Evolutionary conservation across 345 rosid species (phyloP), one percentile per base, ranked within the genome.

Genomic region (Durio zibethinus): DNA sequence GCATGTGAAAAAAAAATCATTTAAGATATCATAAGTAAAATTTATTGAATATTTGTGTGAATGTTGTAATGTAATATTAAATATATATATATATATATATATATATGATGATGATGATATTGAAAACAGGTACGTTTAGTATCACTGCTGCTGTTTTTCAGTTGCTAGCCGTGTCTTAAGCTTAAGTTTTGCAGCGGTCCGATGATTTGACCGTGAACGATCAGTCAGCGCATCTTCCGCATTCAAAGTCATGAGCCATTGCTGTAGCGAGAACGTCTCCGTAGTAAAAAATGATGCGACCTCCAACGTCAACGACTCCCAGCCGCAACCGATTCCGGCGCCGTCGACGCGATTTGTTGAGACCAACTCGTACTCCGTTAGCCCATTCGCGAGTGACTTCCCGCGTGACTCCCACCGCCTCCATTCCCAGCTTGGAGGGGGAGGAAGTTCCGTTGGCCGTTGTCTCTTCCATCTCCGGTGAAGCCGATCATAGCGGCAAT

Each of bases 401-500:
- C 97, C 2, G 88, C 86, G 1, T 97, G 99, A 14, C 92, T 93
- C 31, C 77, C 91, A 2, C 93, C 95, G 29, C 90, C 97, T 42
- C 98, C 96, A 11, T 94, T 97, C 40, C 97, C 98, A 64, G 88
- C 93, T 59, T 82, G 91, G 78, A 96, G 98, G 12, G 90, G 92
- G 53, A 88, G 93, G 84, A 94, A 94, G 81, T 92, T 94, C 81
- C 80, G 88, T 78, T 91, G 93, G 93, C 99, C 99, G 6, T 86
- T 94, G 42, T 98, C 98, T 63, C 99, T 98, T 66, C 98, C 98
- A 36, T 94, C 99, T 0, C 99, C 98, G 38, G 99, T 98, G 7
- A 92, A 91, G 87, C 99, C 97, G 65, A 97, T 97, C 75, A 85
- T 90, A 90, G 82, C 90, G 71, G 94, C 94, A 76, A 82, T 91